These are phyloP conservation scores for Misopates orontium DNA, from an alignment of 257 asterid genomes.

Conservation along the genomic window DNA sequence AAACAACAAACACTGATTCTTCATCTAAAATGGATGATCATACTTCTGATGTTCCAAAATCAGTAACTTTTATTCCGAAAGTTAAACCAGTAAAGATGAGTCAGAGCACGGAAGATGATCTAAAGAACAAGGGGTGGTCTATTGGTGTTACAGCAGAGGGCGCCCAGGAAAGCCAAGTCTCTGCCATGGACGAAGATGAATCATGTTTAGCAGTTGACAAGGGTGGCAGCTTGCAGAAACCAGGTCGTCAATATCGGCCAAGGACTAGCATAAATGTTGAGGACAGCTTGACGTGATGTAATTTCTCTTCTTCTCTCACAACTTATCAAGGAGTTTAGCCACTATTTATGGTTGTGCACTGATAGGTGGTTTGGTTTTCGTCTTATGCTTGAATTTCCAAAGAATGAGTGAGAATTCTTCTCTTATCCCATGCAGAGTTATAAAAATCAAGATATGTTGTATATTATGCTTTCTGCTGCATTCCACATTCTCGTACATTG, in stretches of 20 bases:
- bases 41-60: slow-evolving; percentile 39
- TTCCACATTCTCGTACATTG: no score
- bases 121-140: slow-evolving; percentile 40
- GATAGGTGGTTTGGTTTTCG: no score
- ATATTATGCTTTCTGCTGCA: no score
- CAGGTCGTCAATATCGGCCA: slow-evolving; percentile 58
- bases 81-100: slow-evolving; percentile 36
- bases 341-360: no score
- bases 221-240: slow-evolving; percentile 36
- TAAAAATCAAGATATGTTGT: no score
- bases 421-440: no score
- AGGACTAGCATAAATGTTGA: slow-evolving; percentile 20
- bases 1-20: slow-evolving; percentile 27
- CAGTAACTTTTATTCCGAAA: slow-evolving; percentile 57
- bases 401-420: no score
- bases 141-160: slow-evolving; percentile 51
- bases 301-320: no score
- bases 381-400: no score
- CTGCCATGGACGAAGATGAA: slow-evolving; percentile 75
- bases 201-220: slow-evolving; percentile 25
- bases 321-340: no score
- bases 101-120: slow-evolving; percentile 31
- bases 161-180: slow-evolving; percentile 39
- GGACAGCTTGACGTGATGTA: no score
- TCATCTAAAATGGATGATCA: slow-evolving; percentile 31